phyloP scores from a whole-genome alignment of 345 rosid genomes.

The Nephelium lappaceum region DNA sequence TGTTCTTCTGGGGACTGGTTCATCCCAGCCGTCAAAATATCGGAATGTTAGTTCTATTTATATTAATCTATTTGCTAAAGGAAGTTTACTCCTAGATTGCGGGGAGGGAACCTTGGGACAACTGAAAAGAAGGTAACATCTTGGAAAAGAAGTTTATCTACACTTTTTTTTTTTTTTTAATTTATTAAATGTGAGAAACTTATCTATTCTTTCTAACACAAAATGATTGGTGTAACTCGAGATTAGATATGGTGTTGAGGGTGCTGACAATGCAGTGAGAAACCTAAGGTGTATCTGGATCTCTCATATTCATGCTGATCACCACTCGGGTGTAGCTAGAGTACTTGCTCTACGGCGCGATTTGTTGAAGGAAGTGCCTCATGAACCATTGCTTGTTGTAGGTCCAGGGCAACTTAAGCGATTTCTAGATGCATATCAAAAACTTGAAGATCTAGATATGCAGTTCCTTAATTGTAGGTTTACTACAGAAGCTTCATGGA shows the following conservation, averaged over 20 bases:
- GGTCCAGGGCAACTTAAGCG: constrained; percentile 79
- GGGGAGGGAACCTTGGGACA: constrained; percentile 98
- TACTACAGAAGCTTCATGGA: constrained; percentile 66
- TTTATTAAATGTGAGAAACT: background rate
- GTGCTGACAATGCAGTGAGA: constrained; percentile 69
- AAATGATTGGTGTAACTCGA: constrained; percentile 8
- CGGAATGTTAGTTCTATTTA: constrained; percentile 81
- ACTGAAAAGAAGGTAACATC: constrained; percentile 77
- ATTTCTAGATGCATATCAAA: constrained; percentile 84
- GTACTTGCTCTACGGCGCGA: constrained; percentile 78
- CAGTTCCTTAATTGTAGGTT: constrained; percentile 84
- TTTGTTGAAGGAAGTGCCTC: constrained; percentile 62
- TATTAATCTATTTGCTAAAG: constrained; percentile 75
- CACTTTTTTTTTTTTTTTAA: background rate
- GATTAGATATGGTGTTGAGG: constrained; percentile 71
- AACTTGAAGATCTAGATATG: constrained; percentile 91
- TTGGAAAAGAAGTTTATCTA: no score
- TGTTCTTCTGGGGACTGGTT: constrained; percentile 91
- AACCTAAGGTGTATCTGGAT: constrained; percentile 82
- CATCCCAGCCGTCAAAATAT: constrained; percentile 97
- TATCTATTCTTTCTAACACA: background rate
- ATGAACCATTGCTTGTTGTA: constrained; percentile 77
- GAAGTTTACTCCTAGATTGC: constrained; percentile 84
- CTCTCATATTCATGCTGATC: constrained; percentile 97
- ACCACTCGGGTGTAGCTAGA: constrained; percentile 87